Base-by-base conservation (phyloP, 2,329 filamentous ascomycete genomes). In the Rhytidhysteron rufulum region DNA sequence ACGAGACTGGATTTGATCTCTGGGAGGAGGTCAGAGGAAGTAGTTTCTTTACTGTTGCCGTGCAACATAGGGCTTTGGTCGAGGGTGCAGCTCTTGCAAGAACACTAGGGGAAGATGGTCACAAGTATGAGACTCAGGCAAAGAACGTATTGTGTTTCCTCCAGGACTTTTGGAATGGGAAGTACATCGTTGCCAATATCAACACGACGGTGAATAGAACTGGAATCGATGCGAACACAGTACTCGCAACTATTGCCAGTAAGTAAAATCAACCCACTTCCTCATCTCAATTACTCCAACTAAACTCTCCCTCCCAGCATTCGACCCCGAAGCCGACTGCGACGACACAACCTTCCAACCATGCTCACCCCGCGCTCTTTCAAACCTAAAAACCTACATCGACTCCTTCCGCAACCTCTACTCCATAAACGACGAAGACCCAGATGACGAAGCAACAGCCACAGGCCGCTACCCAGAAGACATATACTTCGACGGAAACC, bases 1-100 rank as follows among this genome's bases (percentile, higher is more conserved):
- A 65, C 20, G 49, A 63, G 20, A 57, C 54, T 5, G 58, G 66
- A 5, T 72, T 71, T 39, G 69, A 72, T 43, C 52, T 71, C 2
- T 72, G 69, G 69, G 69, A 71, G 39, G 69, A 72, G 47, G 61
- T 69, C n/a, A 52, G 63, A 25, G 69, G 69, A 4, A 48, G 65
- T 34, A 64, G 67, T 43, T 68, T 68, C 54, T 69, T 67, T 51
- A 69, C 62, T 5, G 50, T 58, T 8, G 64, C 65, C 52, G 61
- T 66, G 15, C 65, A 66, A 38, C 51, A 58, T 3, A 51, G 60
- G 16, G 66, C 63, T 18, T 45, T 69, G 31, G 46, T 52, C 7
- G 62, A 67, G 41, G 66, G 66, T 2, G 53, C 55, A 2, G 43
- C 56, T 6, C 41, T 69, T 3, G 66, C 66, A 2, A 37, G 44